phyloP scores from a whole-genome alignment of 371 early-diverging fungal species.

The Cokeromyces recurvatus region DNA sequence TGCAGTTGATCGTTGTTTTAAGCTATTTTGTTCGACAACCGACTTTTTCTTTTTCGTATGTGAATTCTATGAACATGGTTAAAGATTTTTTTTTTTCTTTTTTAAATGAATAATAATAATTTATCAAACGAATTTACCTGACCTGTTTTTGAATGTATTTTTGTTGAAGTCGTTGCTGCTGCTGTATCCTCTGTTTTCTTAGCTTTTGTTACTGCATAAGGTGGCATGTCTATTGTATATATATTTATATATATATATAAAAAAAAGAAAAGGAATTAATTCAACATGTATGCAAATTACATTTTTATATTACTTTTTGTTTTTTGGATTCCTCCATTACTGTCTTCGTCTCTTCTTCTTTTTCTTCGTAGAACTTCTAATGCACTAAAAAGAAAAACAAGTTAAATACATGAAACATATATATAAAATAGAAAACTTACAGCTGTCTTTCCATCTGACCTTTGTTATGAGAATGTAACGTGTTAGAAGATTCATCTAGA shows the following conservation, averaged over 20 bases:
- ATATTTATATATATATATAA: too few species aligned
- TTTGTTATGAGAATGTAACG: slow-evolving; percentile 12
- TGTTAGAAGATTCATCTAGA: too few species aligned
- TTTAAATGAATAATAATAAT: too few species aligned
- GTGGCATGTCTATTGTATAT: too few species aligned
- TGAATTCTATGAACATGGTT: background rate
- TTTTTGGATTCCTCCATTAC: slow-evolving; percentile 6
- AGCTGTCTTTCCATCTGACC: slow-evolving; percentile 20
- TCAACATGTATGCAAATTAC: too few species aligned
- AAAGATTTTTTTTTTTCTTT: background rate
- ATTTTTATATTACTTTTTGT: background rate
- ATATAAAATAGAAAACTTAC: slow-evolving; percentile 18
- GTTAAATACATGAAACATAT: background rate
- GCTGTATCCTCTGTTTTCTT: too few species aligned
- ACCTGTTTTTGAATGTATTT: too few species aligned
- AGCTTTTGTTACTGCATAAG: too few species aligned
- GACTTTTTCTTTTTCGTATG: slow-evolving; percentile 3
- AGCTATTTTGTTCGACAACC: slow-evolving; percentile 3
- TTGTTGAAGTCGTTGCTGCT: too few species aligned
- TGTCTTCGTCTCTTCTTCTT: slow-evolving; percentile 29
- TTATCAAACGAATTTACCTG: too few species aligned
- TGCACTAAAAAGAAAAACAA: slow-evolving; percentile 20
- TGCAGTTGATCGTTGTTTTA: too few species aligned
- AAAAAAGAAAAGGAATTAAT: too few species aligned
- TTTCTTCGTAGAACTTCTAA: slow-evolving; percentile 23